These are phyloP conservation scores for Scorias spongiosa DNA, from an alignment of 2,329 filamentous ascomycete species.

Conservation along the genomic window DNA sequence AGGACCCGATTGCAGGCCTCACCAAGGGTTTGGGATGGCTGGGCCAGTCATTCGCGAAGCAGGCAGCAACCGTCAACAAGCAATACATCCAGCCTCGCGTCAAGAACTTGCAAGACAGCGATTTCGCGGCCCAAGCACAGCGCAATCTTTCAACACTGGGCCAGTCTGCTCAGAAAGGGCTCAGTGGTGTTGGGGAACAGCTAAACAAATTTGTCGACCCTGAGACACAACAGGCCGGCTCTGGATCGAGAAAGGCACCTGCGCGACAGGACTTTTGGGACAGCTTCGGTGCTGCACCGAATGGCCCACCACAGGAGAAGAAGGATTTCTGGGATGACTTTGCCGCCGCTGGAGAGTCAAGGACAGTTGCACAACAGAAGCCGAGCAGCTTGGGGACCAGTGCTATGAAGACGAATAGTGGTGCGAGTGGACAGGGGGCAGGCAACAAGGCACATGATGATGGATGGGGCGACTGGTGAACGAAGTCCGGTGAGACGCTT, in stretches of 20 bases:
- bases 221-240: constrained; percentile 4
- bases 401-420: constrained; percentile 39
- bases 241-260: constrained; percentile 28
- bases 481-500: too few species aligned
- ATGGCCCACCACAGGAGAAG: constrained; percentile 32
- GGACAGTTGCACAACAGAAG: constrained; percentile 19
- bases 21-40: constrained; percentile 95
- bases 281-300: constrained; percentile 58
- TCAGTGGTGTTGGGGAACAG: constrained; percentile 59
- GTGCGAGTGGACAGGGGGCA: constrained; percentile 11
- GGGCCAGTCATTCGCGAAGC: constrained; percentile 70
- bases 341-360: constrained; percentile 19
- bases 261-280: constrained; percentile 83
- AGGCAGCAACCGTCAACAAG: constrained; percentile 81
- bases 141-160: constrained; percentile 28
- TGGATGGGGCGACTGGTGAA: constrained; percentile 40
- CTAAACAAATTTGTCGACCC: constrained; percentile 76
- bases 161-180: constrained; percentile 49
- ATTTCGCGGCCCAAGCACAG: constrained; percentile 39
- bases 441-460: constrained; percentile 37
- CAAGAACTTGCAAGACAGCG: constrained; percentile 54
- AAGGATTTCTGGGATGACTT: constrained; percentile 40
- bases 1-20: constrained; percentile 74
- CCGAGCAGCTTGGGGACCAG: constrained; percentile 44
- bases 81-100: constrained; percentile 87